Evolutionary conservation across 2,329 filamentous ascomycete genomes (phyloP).

Genomic region (Xylaria multiplex): DNA sequence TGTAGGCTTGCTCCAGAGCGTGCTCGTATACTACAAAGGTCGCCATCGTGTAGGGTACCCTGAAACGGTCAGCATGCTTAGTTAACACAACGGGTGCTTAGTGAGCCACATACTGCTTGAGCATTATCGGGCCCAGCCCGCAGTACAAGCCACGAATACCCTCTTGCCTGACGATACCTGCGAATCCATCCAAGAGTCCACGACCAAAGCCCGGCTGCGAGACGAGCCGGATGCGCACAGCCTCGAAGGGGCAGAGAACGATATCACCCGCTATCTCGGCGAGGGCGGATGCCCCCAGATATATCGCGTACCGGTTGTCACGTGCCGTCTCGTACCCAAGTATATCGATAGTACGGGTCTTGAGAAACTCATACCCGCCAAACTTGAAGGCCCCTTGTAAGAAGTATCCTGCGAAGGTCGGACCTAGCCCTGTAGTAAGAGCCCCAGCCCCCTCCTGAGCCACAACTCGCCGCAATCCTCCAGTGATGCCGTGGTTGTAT

Average conservation of each 20-base stretch:
- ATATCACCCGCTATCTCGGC: slow-evolving; percentile 44
- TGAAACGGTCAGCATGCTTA: slow-evolving; percentile 26
- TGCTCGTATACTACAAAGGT: slow-evolving; percentile 45
- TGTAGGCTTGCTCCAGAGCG: slow-evolving; percentile 39
- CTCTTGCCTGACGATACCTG: slow-evolving; percentile 40
- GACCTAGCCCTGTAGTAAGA: slow-evolving; percentile 43
- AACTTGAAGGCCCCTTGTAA: slow-evolving; percentile 46
- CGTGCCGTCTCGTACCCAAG: slow-evolving; percentile 41
- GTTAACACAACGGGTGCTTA: not conserved
- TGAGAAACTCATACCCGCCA: slow-evolving; percentile 45
- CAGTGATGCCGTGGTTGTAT: slow-evolving; percentile 43
- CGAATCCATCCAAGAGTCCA: slow-evolving; percentile 39
- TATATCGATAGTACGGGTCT: slow-evolving; percentile 40
- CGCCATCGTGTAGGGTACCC: slow-evolving; percentile 45
- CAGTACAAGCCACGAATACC: slow-evolving; percentile 43
- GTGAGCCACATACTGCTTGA: slow-evolving; percentile 42
- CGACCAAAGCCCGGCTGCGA: slow-evolving; percentile 43
- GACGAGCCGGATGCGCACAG: slow-evolving; percentile 43
- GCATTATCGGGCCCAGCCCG: slow-evolving; percentile 43
- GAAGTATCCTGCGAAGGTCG: slow-evolving; percentile 45
- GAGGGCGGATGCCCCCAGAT: slow-evolving; percentile 41
- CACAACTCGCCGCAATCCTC: slow-evolving; percentile 41
- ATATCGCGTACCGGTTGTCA: slow-evolving; percentile 42
- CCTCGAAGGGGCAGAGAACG: slow-evolving; percentile 45
- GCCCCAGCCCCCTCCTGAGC: slow-evolving; percentile 38